A percentile compares a stretch with the other conserved stretches of the same genome.
phyloP scores from a whole-genome alignment of 768 basidiomycete genomes.

The Asterophora parasitica region DNA sequence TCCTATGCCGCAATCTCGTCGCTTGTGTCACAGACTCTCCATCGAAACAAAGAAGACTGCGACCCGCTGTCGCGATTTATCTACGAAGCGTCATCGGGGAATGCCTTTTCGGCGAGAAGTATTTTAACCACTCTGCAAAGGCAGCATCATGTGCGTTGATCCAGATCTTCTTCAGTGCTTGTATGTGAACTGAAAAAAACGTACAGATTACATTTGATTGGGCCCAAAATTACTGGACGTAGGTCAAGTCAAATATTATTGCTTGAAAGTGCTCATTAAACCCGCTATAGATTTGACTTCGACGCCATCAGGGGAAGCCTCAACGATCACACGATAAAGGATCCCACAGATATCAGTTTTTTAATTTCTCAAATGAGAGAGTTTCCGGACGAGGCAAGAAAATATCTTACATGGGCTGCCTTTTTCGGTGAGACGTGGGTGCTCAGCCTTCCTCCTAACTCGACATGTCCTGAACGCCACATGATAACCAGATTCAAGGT shows the following conservation, averaged over 20 bases:
- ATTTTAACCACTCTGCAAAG: slow-evolving; percentile 60
- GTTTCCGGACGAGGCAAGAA: slow-evolving; percentile 58
- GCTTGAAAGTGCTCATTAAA: neutral
- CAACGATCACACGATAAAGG: slow-evolving; percentile 45
- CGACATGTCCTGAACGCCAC: neutral
- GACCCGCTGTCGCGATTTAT: slow-evolving; percentile 50
- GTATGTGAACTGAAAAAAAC: neutral
- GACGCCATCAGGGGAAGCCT: slow-evolving; percentile 50
- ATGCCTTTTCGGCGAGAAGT: slow-evolving; percentile 65
- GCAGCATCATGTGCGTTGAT: slow-evolving; percentile 49
- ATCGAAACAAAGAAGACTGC: slow-evolving; percentile 52
- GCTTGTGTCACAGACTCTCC: slow-evolving; percentile 61
- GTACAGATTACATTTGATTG: slow-evolving; percentile 58
- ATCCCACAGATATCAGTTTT: slow-evolving; percentile 61
- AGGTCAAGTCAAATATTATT: slow-evolving; percentile 20
- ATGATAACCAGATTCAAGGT: slow-evolving; percentile 53
- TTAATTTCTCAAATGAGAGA: slow-evolving; percentile 54
- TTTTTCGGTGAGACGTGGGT: slow-evolving; percentile 69
- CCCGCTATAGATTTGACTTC: slow-evolving; percentile 46
- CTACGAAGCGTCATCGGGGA: slow-evolving; percentile 56
- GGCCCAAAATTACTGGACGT: slow-evolving; percentile 66
- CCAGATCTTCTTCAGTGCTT: neutral
- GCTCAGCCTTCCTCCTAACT: neutral
- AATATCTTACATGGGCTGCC: slow-evolving; percentile 67
- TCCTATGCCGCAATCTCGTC: slow-evolving; percentile 50